phyloP scores from a whole-genome alignment of 805 yeast genomes.

The Metschnikowia cerradonensis region DNA sequence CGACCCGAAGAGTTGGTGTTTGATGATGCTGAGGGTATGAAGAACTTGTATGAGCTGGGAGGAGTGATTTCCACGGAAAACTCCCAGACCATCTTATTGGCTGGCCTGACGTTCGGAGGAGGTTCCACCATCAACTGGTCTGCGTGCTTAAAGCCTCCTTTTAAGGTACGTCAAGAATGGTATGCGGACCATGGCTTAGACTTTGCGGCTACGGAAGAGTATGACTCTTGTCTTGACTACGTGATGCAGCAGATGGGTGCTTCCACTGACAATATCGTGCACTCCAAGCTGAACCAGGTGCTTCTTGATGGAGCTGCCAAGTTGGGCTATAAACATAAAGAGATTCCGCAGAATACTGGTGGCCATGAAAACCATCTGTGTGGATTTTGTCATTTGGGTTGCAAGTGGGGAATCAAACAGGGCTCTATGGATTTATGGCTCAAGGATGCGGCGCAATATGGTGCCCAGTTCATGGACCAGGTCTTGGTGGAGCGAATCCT shows the following conservation, averaged over 20 bases:
- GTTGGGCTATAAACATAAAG: slow-evolving; percentile 41
- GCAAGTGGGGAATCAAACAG: slow-evolving; percentile 48
- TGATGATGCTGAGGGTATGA: slow-evolving; percentile 34
- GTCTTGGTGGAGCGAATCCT: slow-evolving; percentile 38
- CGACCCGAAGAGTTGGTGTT: slow-evolving; percentile 32
- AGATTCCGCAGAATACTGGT: slow-evolving; percentile 46
- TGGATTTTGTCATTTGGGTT: slow-evolving; percentile 48
- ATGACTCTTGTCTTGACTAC: slow-evolving; percentile 43
- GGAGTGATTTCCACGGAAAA: slow-evolving; percentile 36
- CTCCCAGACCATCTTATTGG: slow-evolving; percentile 35
- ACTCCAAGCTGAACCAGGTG: slow-evolving; percentile 42
- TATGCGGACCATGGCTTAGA: slow-evolving; percentile 42
- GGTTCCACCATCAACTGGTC: slow-evolving; percentile 59
- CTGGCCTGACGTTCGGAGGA: slow-evolving; percentile 56
- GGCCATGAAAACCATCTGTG: slow-evolving; percentile 41
- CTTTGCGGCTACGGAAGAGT: slow-evolving; percentile 41
- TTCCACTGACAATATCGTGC: slow-evolving; percentile 32
- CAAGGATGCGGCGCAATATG: slow-evolving; percentile 42
- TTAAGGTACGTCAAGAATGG: slow-evolving; percentile 50
- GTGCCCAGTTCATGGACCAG: slow-evolving; percentile 44
- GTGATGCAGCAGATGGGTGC: slow-evolving; percentile 50
- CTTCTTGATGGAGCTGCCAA: slow-evolving; percentile 42
- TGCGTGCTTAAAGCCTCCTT: slow-evolving; percentile 48
- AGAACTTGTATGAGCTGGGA: slow-evolving; percentile 35
- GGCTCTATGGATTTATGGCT: slow-evolving; percentile 52